Conservation (phyloP, 2,329 filamentous ascomycete genomes). For the Penicillium sp. region DNA sequence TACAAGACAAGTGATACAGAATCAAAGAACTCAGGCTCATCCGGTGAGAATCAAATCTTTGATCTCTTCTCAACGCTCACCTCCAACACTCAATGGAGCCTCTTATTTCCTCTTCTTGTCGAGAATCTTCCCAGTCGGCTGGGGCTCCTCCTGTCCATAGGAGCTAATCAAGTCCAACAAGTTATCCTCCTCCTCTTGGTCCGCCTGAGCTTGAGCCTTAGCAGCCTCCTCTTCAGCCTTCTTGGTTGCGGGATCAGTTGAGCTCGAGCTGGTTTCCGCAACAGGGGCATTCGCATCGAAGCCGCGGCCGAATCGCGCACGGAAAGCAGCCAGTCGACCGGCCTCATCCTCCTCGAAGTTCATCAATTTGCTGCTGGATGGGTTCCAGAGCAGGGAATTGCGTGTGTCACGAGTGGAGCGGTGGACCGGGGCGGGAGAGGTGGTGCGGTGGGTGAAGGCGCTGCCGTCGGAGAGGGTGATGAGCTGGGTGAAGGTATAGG, state of each 20-base stretch:
- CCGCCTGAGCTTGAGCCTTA: conserved; percentile 47
- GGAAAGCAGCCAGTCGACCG: conserved; percentile 79
- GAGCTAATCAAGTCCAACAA: conserved; percentile 56
- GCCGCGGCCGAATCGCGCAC: conserved; percentile 73
- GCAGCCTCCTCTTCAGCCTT: conserved; percentile 39
- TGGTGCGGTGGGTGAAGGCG: conserved; percentile 58
- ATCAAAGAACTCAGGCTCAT: conserved; percentile 20
- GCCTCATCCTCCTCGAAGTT: conserved; percentile 96
- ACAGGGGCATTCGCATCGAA: conserved; percentile 61
- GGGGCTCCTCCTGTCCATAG: conserved; percentile 43
- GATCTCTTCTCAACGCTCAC: neutral
- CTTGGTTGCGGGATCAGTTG: conserved; percentile 12
- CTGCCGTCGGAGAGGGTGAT: conserved; percentile 87
- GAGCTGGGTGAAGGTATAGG: conserved; percentile 96
- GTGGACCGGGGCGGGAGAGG: conserved; percentile 54
- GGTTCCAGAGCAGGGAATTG: conserved; percentile 90
- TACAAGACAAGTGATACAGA: conserved; percentile 20
- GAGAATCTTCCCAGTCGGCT: conserved; percentile 30
- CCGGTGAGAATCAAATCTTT: neutral
- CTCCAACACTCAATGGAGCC: conserved; percentile 5
- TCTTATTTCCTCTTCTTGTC: conserved; percentile 33
- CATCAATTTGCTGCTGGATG: conserved; percentile 69
- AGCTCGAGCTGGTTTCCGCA: conserved; percentile 28
- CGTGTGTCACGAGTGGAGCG: conserved; percentile 72
- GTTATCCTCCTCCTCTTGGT: conserved; percentile 49